Evolutionary conservation across 1,284 basidiomycete species (phyloP).

Genomic region (Boletus sp.): DNA sequence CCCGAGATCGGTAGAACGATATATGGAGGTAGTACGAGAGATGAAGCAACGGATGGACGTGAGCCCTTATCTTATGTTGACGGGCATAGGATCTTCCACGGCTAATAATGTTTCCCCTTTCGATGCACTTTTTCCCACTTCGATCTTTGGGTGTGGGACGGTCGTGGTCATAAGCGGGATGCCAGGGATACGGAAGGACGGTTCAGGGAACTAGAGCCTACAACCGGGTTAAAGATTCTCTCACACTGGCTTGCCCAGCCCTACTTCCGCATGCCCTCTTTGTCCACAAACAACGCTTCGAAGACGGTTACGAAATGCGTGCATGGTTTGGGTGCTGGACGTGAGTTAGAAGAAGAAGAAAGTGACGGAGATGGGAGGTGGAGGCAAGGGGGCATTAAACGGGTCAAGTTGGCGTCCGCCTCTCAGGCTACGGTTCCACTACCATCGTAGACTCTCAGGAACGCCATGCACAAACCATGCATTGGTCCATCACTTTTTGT

Average conservation of each 20-base stretch:
- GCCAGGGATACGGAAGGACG: conserved; percentile 43
- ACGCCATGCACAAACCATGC: too few relatives aligned
- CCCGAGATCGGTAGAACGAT: conserved; percentile 46
- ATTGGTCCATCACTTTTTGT: background rate
- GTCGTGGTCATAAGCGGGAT: conserved; percentile 44
- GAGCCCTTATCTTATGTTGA: conserved; percentile 28
- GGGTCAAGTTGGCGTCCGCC: conserved; percentile 13
- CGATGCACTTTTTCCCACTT: background rate
- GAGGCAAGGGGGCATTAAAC: conserved; percentile 19
- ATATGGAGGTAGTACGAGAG: conserved; percentile 65
- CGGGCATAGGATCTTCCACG: background rate
- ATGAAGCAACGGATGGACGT: conserved; percentile 71
- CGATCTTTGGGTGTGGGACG: background rate
- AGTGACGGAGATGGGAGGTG: background rate
- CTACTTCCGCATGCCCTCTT: conserved; percentile 22
- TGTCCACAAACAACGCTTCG: background rate
- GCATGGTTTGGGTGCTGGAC: background rate
- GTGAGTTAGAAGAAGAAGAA: background rate
- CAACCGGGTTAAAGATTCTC: conserved; percentile 61
- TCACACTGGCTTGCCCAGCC: conserved; percentile 90
- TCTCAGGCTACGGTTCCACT: background rate
- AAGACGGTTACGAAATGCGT: conserved; percentile 19
- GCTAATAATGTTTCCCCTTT: background rate
- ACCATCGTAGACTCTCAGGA: background rate
- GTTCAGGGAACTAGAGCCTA: conserved; percentile 48